These are phyloP conservation scores for Candida sp. DNA, from an alignment of 1,139 yeast species.

Conservation along the genomic window DNA sequence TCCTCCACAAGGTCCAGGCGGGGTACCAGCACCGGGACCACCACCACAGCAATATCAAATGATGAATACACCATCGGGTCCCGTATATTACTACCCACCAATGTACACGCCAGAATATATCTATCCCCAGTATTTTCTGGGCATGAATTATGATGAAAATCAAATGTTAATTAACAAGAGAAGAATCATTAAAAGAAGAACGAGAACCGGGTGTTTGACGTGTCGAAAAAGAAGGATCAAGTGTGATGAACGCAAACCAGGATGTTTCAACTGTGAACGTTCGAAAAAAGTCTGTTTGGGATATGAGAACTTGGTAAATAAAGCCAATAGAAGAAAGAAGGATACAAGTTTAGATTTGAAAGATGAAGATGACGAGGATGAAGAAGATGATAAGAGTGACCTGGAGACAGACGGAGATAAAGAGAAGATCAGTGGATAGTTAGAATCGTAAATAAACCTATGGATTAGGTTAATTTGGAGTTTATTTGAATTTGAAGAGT, in stretches of 20 bases:
- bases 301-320: conserved; percentile 39
- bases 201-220: conserved; percentile 74
- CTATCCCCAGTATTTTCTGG: conserved; percentile 5
- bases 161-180: conserved; percentile 36
- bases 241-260: conserved; percentile 76
- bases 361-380: conserved; percentile 5
- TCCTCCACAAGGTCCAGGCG: conserved; percentile 2
- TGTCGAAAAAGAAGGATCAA: conserved; percentile 69
- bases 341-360: conserved; percentile 3
- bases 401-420: conserved; percentile 3
- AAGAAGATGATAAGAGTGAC: not conserved
- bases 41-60: conserved; percentile 4
- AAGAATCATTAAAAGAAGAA: conserved; percentile 47
- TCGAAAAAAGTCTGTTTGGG: conserved; percentile 69
- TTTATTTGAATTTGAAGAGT: too few relatives aligned
- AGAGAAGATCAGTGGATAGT: not conserved
- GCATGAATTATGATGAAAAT: conserved; percentile 22
- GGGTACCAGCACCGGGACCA: conserved; percentile 6
- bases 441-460: not conserved
- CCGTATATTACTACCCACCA: conserved; percentile 3
- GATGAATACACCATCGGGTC: conserved; percentile 5
- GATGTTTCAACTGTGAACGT: conserved; percentile 70
- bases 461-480: not conserved
- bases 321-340: conserved; percentile 8
- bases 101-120: conserved; percentile 3